These are phyloP conservation scores for Glomus cerebriforme DNA, from an alignment of 192 early-diverging fungal species.

Conservation along the genomic window DNA sequence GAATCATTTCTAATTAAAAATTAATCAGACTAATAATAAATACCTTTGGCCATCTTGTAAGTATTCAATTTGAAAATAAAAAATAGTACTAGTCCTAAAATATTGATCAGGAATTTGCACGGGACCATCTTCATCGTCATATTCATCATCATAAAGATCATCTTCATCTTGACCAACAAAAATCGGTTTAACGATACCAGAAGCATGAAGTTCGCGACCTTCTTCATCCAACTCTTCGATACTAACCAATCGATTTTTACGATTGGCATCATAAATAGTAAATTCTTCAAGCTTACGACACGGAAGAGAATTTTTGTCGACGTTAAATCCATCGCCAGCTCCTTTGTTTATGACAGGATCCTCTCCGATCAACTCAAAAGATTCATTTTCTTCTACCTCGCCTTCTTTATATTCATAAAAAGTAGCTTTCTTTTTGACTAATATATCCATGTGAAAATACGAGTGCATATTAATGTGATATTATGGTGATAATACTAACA, in stretches of 20 bases:
- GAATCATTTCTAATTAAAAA: background rate
- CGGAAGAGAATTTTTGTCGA: constrained; percentile 36
- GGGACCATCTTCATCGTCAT: constrained; percentile 16
- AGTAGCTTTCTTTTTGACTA: background rate
- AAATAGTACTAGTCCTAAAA: constrained; percentile 31
- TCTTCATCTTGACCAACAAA: constrained; percentile 33
- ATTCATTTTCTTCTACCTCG: constrained; percentile 23
- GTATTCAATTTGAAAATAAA: constrained; percentile 34
- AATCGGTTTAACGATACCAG: constrained; percentile 53
- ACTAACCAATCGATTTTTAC: constrained; percentile 26
- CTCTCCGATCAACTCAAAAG: constrained; percentile 28
- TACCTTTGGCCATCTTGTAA: constrained; percentile 16
- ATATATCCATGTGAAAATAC: too few species aligned
- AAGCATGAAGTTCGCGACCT: constrained; percentile 35
- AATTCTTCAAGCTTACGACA: constrained; percentile 57
- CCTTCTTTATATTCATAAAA: background rate
- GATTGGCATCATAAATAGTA: too few species aligned
- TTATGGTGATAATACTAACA: too few species aligned
- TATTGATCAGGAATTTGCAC: background rate
- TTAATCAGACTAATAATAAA: background rate
- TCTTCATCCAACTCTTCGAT: constrained; percentile 53
- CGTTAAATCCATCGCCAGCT: too few species aligned
- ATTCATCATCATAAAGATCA: constrained; percentile 30
- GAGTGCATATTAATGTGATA: too few species aligned
- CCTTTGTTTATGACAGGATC: background rate